Percentiles rank a stretch among this genome's conserved stretches.
These are phyloP conservation scores for Adenanthera pavonina DNA, from an alignment of 306 rosid genomes.

Conservation along the genomic window DNA sequence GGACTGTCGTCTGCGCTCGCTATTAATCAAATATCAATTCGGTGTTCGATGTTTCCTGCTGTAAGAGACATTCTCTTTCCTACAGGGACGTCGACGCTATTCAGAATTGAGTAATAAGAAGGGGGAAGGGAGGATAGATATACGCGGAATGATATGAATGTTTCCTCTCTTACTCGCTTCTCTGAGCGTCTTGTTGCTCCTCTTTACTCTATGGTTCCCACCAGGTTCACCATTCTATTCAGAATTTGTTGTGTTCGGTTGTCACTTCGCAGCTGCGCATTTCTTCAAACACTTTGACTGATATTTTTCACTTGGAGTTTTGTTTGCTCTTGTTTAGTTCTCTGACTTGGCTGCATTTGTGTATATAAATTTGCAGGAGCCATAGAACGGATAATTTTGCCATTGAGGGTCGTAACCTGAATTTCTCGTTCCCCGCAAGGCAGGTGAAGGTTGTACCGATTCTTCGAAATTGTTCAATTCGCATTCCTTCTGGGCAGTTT, in stretches of 20 bases:
- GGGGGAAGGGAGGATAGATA: background rate
- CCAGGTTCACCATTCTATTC: conserved; percentile 9
- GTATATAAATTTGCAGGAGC: conserved; percentile 43
- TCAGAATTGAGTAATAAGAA: background rate
- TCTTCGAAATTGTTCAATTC: conserved; percentile 76
- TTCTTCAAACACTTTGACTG: conserved; percentile 37
- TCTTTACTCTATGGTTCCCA: conserved; percentile 38
- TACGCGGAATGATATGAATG: conserved; percentile 45
- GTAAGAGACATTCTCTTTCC: background rate
- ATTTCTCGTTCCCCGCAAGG: conserved; percentile 58
- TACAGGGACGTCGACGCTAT: background rate
- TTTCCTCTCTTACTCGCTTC: conserved; percentile 41
- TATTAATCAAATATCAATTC: background rate
- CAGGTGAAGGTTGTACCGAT: conserved; percentile 56
- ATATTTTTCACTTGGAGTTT: background rate
- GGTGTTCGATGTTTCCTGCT: background rate
- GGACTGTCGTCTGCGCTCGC: background rate
- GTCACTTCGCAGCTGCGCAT: conserved; percentile 39
- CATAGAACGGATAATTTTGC: conserved; percentile 49
- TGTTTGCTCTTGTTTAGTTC: background rate
- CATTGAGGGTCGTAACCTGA: conserved; percentile 66
- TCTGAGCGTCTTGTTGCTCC: conserved; percentile 49
- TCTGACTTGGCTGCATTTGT: background rate
- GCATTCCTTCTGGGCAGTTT: conserved; percentile 80
- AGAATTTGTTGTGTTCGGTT: background rate